phyloP scores from a whole-genome alignment of 495 filamentous ascomycete genomes.

The Penicillium steckii region DNA sequence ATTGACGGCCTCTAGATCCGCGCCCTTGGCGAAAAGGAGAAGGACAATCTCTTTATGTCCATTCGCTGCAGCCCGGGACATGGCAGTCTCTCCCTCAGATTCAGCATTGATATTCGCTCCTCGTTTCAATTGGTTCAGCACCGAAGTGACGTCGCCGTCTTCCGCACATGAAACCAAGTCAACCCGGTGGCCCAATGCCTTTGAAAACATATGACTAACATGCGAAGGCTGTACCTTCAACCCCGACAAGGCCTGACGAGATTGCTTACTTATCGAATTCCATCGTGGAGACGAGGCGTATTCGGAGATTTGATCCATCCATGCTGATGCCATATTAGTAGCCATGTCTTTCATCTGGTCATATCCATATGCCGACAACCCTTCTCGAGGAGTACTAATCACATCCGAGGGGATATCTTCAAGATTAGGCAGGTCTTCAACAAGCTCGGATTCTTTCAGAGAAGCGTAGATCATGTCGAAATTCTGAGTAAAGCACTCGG shows the following conservation, averaged over 20 bases:
- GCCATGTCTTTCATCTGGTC: neutral
- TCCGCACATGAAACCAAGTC: neutral
- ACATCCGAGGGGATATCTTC: neutral
- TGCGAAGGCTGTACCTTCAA: neutral
- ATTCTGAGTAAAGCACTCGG: neutral
- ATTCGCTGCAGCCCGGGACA: neutral
- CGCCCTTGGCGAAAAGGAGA: neutral
- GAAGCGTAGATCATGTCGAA: neutral
- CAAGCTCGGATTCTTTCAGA: neutral
- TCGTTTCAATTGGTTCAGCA: neutral
- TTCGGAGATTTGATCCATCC: neutral
- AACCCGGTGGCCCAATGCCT: neutral
- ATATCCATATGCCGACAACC: neutral
- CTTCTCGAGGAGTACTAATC: neutral
- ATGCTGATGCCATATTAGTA: neutral
- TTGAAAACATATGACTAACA: neutral
- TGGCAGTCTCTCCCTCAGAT: neutral
- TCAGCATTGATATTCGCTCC: neutral
- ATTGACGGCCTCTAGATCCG: neutral
- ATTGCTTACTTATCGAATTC: neutral
- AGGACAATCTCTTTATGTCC: slow-evolving; percentile 1
- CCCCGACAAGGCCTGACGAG: neutral
- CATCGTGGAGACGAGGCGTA: neutral
- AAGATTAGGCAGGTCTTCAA: neutral
- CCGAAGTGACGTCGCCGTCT: neutral